A percentile compares a stretch with the other conserved stretches of the same genome.
phyloP scores from a whole-genome alignment of 768 basidiomycete species.

The Hypholoma fasciculare region DNA sequence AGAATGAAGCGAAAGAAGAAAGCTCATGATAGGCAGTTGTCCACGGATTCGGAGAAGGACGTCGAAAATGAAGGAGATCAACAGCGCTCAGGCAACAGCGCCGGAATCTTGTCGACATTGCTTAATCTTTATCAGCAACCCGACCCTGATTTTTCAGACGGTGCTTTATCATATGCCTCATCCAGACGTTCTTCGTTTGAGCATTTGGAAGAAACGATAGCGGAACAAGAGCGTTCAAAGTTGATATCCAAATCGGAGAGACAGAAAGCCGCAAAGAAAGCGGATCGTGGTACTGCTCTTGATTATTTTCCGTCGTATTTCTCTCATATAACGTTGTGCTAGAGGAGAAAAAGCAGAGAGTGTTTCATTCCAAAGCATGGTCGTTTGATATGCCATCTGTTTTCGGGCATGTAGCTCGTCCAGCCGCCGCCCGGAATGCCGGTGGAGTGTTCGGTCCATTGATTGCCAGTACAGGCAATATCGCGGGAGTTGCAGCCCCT shows the following conservation, averaged over 20 bases:
- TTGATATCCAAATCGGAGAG: background rate
- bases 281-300: background rate
- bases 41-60: constrained; percentile 14
- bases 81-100: constrained; percentile 25
- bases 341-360: constrained; percentile 2
- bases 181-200: constrained; percentile 11
- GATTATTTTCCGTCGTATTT: background rate
- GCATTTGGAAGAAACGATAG: background rate
- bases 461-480: constrained; percentile 66
- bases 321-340: background rate
- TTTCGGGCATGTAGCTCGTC: constrained; percentile 25
- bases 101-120: constrained; percentile 65
- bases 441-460: constrained; percentile 72
- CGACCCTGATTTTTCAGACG: constrained; percentile 2
- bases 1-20: constrained; percentile 1
- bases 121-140: constrained; percentile 52
- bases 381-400: constrained; percentile 4
- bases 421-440: constrained; percentile 44
- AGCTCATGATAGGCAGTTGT: background rate
- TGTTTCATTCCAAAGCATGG: background rate
- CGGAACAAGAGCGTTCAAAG: background rate
- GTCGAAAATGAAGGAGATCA: constrained; percentile 20
- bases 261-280: background rate
- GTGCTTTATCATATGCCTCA: background rate
- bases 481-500: constrained; percentile 64